Conservation (phyloP, 371 early-diverging fungal species). For the Batkoa obscura region DNA sequence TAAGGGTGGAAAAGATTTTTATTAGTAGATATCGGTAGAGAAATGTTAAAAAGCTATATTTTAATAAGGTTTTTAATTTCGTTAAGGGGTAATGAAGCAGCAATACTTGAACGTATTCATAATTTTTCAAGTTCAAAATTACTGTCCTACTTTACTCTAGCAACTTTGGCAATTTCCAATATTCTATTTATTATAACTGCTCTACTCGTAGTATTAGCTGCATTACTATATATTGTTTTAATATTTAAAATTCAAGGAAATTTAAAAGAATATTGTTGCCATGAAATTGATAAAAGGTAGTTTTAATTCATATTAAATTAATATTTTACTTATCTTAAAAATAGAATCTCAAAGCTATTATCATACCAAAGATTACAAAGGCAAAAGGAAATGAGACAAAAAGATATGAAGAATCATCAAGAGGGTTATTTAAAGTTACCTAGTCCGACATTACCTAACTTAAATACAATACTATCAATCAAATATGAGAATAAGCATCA, state of each 20-base stretch:
- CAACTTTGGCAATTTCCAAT: constrained; percentile 42
- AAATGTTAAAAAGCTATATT: neutral
- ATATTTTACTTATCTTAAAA: no score
- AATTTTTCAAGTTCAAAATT: neutral
- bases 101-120: neutral
- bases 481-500: no score
- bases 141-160: neutral
- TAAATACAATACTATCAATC: no score
- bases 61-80: neutral
- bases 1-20: neutral
- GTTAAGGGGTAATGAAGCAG: neutral
- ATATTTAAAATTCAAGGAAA: constrained; percentile 62
- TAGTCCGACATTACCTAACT: no score
- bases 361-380: no score
- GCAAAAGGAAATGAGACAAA: no score
- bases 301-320: neutral
- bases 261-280: constrained; percentile 76
- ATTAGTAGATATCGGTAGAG: neutral
- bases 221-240: constrained; percentile 57
- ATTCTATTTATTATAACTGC: constrained; percentile 36
- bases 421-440: no score
- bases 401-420: no score
- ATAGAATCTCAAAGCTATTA: no score
- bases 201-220: constrained; percentile 29
- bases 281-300: constrained; percentile 71